These are phyloP conservation scores for Plenodomus biglobosus DNA, from an alignment of 2,329 filamentous ascomycete genomes.

Conservation along the genomic window DNA sequence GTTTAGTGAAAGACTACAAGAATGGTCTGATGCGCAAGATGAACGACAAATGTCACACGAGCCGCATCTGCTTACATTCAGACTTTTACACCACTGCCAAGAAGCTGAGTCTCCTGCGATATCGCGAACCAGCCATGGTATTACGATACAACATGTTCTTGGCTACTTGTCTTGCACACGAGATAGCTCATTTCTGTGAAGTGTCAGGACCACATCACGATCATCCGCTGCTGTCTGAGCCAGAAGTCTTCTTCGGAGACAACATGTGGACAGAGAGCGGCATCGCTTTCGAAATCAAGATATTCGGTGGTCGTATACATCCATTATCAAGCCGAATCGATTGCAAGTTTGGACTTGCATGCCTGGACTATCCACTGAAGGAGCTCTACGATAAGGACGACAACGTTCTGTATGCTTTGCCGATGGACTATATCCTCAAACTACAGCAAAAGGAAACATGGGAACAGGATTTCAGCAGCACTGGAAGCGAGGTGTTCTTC, in stretches of 20 bases:
- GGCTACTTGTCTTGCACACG: slow-evolving; percentile 43
- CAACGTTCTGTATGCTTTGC: slow-evolving; percentile 42
- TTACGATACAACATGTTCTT: slow-evolving; percentile 46
- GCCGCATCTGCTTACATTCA: slow-evolving; percentile 44
- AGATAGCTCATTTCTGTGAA: slow-evolving; percentile 47
- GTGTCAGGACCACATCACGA: slow-evolving; percentile 43
- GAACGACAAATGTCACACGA: slow-evolving; percentile 40
- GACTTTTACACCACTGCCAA: slow-evolving; percentile 47
- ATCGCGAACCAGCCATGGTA: slow-evolving; percentile 45
- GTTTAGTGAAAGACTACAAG: slow-evolving; percentile 43
- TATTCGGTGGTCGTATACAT: slow-evolving; percentile 45
- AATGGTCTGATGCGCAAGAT: slow-evolving; percentile 40
- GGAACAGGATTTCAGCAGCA: slow-evolving; percentile 37
- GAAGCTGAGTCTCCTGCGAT: slow-evolving; percentile 41
- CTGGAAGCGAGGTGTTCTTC: slow-evolving; percentile 30
- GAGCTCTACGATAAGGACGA: slow-evolving; percentile 44
- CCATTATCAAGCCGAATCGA: slow-evolving; percentile 44
- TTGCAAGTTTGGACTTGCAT: slow-evolving; percentile 43
- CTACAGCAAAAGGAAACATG: slow-evolving; percentile 45
- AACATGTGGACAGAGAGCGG: slow-evolving; percentile 47
- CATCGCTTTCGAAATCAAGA: slow-evolving; percentile 43
- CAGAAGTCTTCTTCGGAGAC: slow-evolving; percentile 44
- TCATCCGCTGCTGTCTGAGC: slow-evolving; percentile 37
- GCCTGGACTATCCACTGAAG: slow-evolving; percentile 40
- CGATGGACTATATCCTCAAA: slow-evolving; percentile 44